phyloP scores from a whole-genome alignment of 2,329 filamentous ascomycete species.

The Fusarium irregulare region DNA sequence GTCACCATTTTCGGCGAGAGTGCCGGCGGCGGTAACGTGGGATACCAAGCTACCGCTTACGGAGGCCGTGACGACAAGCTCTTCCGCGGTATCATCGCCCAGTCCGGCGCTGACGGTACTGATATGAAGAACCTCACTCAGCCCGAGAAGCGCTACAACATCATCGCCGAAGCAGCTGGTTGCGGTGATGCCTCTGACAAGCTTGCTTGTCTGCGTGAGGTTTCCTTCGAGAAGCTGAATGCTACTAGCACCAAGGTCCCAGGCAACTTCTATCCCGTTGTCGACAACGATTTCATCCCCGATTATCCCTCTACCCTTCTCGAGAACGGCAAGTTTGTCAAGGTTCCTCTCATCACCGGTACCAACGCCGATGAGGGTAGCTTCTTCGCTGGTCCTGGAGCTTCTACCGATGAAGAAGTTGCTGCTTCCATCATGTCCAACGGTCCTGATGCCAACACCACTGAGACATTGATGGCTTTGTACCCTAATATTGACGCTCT shows the following conservation, averaged over 20 bases:
- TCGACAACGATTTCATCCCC: slow-evolving; percentile 55
- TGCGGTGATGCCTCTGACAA: slow-evolving; percentile 39
- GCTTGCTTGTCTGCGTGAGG: slow-evolving; percentile 48
- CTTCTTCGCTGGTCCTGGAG: slow-evolving; percentile 61
- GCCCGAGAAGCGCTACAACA: slow-evolving; percentile 32
- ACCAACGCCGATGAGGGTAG: slow-evolving; percentile 74
- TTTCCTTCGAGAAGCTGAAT: slow-evolving; percentile 39
- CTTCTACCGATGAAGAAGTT: slow-evolving; percentile 41
- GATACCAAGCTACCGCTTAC: slow-evolving; percentile 62
- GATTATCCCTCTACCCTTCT: slow-evolving; percentile 63
- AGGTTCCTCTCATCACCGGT: slow-evolving; percentile 71
- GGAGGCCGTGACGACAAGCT: slow-evolving; percentile 64
- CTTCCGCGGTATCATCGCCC: slow-evolving; percentile 64
- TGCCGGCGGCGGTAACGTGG: slow-evolving; percentile 62
- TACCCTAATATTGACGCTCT: slow-evolving; percentile 41
- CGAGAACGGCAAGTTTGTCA: slow-evolving; percentile 67
- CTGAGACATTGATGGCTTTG: slow-evolving; percentile 28
- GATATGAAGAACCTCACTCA: slow-evolving; percentile 35
- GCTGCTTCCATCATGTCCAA: background rate
- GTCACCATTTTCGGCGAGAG: slow-evolving; percentile 60
- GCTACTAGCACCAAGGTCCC: slow-evolving; percentile 26
- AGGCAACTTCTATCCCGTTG: slow-evolving; percentile 31
- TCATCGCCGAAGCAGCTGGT: slow-evolving; percentile 40
- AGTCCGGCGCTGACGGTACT: slow-evolving; percentile 57
- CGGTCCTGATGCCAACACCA: slow-evolving; percentile 21